Percentiles rank a stretch among this genome's conserved stretches.
Evolutionary conservation across 306 rosid species (phyloP).

Genomic region (Sechiopsis laciniata): DNA sequence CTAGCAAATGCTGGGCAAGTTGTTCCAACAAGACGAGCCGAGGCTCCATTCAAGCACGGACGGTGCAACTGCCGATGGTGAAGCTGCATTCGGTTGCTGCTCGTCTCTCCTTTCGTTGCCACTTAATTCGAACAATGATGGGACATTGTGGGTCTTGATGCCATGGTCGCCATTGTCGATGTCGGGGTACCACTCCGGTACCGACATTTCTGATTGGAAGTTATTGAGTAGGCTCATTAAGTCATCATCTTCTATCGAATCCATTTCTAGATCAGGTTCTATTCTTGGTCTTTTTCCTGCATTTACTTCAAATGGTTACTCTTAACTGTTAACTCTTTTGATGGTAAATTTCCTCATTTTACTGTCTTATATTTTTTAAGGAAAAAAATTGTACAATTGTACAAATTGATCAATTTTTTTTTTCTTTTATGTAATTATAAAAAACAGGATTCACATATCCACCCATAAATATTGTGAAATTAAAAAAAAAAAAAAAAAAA

Average conservation of each 20-base stretch:
- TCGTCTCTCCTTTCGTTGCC: conserved; percentile 24
- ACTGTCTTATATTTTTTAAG: too few species aligned
- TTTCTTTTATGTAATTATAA: too few species aligned
- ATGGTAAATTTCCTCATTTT: too few species aligned
- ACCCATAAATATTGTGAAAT: too few species aligned
- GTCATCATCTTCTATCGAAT: conserved; percentile 64
- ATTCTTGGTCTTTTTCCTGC: conserved; percentile 38
- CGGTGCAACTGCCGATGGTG: neutral
- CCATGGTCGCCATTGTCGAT: neutral
- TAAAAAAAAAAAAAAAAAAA: too few species aligned
- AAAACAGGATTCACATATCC: too few species aligned
- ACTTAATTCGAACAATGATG: conserved; percentile 12
- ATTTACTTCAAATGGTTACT: neutral
- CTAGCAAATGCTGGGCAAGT: conserved; percentile 51
- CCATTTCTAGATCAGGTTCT: conserved; percentile 41
- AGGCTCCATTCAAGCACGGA: conserved; percentile 30
- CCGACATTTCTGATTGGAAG: conserved; percentile 39
- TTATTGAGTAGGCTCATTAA: conserved; percentile 55
- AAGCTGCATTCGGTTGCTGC: conserved; percentile 16
- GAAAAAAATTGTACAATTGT: too few species aligned
- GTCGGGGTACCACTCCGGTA: conserved; percentile 50
- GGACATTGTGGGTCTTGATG: conserved; percentile 1
- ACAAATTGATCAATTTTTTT: too few species aligned
- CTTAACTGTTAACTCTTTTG: neutral
- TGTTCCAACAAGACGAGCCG: conserved; percentile 38